Conservation (phyloP, 768 basidiomycete genomes). For the Rhizopogon vulgaris region DNA sequence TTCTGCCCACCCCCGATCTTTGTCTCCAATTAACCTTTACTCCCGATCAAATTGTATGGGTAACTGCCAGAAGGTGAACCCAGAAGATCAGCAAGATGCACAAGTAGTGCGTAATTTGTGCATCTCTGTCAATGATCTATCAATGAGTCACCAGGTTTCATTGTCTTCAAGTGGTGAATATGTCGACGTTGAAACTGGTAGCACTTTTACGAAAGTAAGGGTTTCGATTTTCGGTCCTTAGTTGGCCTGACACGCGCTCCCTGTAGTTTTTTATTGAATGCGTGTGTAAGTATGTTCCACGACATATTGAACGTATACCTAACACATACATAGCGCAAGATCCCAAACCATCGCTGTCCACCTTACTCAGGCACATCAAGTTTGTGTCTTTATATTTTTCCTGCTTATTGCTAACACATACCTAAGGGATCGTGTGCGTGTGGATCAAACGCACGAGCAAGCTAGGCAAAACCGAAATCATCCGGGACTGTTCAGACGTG, state of each 20-base stretch:
- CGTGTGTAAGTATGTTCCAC: no score
- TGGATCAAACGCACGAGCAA: no score
- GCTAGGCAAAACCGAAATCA: no score
- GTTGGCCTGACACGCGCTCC: constrained; percentile 4
- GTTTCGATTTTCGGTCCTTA: background rate
- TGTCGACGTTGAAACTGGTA: constrained; percentile 10
- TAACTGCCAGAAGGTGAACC: constrained; percentile 3
- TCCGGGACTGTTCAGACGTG: no score
- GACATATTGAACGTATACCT: no score
- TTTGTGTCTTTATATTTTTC: no score
- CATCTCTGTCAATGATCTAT: constrained; percentile 1
- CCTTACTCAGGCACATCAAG: no score
- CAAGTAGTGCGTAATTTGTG: constrained; percentile 16
- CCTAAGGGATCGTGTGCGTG: no score
- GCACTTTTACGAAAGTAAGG: constrained; percentile 18
- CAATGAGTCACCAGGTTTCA: constrained; percentile 14
- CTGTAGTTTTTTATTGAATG: no score
- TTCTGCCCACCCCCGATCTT: constrained; percentile 6
- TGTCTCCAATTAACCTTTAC: constrained; percentile 13
- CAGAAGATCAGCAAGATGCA: constrained; percentile 6
- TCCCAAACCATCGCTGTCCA: no score
- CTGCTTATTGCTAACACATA: no score
- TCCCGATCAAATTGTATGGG: constrained; percentile 15
- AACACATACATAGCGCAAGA: no score
- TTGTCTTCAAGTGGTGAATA: constrained; percentile 22